These are phyloP conservation scores for Sphaceloma murrayae DNA, from an alignment of 2,329 filamentous ascomycete species.

Conservation along the genomic window DNA sequence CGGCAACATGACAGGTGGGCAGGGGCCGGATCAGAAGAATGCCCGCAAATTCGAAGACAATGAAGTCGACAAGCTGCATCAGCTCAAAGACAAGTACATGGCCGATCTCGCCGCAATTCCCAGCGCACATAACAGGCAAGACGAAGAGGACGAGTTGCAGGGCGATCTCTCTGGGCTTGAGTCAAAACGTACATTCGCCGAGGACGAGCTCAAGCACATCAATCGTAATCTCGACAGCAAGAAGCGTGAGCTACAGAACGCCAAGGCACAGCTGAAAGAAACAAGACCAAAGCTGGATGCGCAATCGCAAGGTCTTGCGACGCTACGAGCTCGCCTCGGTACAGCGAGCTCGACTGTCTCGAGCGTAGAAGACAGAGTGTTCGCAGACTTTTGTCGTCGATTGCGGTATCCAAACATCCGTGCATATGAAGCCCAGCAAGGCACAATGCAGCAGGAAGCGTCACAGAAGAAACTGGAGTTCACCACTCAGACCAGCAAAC, in stretches of 20 bases:
- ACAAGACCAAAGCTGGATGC: constrained; percentile 69
- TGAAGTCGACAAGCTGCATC: constrained; percentile 76
- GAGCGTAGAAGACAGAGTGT: constrained; percentile 79
- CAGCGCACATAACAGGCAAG: constrained; percentile 62
- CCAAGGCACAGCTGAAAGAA: constrained; percentile 63
- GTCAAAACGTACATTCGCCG: constrained; percentile 59
- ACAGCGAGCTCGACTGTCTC: constrained; percentile 57
- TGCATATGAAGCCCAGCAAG: constrained; percentile 87
- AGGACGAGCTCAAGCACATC: constrained; percentile 66
- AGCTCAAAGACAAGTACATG: constrained; percentile 63
- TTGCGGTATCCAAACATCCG: constrained; percentile 84
- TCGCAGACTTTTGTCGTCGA: constrained; percentile 72
- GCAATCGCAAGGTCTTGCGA: constrained; percentile 59
- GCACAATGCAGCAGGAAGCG: constrained; percentile 81
- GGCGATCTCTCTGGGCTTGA: constrained; percentile 72
- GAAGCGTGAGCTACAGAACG: constrained; percentile 66
- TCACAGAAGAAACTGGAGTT: constrained; percentile 81
- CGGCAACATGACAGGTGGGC: constrained; percentile 91
- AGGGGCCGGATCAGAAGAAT: constrained; percentile 63
- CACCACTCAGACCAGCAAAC: constrained; percentile 60
- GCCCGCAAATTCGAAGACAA: constrained; percentile 75
- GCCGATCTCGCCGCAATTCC: constrained; percentile 73
- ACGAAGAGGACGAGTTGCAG: constrained; percentile 71
- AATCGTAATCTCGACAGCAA: constrained; percentile 79
- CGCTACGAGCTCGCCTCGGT: constrained; percentile 47